Conservation (phyloP, 805 yeast species). For the Komagataella populi region DNA sequence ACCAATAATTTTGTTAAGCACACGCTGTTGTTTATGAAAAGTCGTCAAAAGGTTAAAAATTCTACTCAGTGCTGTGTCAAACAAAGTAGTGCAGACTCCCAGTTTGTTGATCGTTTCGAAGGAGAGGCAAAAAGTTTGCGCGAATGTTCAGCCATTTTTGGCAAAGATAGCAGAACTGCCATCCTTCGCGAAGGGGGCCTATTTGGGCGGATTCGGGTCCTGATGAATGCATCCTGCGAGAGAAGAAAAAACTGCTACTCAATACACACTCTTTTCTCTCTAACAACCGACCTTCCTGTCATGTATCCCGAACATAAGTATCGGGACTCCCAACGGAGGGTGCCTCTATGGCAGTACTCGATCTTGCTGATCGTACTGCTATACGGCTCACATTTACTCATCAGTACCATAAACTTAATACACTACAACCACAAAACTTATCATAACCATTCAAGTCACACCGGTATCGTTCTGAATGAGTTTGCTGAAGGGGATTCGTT, state of each 20-base stretch:
- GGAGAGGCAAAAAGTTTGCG: not conserved
- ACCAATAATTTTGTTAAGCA: not conserved
- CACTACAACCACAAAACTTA: not conserved
- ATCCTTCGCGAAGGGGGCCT: not conserved
- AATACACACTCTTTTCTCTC: not conserved
- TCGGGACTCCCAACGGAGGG: not conserved
- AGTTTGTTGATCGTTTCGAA: not conserved
- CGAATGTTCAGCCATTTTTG: not conserved
- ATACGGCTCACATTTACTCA: constrained; percentile 2
- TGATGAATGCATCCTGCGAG: not conserved
- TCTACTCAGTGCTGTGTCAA: not conserved
- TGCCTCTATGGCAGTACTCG: not conserved
- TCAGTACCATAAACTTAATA: not conserved
- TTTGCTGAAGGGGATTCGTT: not conserved
- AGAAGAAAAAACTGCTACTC: not conserved
- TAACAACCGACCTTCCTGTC: not conserved
- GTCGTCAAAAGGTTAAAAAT: not conserved
- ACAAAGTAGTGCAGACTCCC: not conserved
- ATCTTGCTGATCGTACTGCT: constrained; percentile 1
- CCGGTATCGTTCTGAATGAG: not conserved
- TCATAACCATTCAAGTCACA: not conserved
- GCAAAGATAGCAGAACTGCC: not conserved
- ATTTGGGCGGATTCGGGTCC: not conserved
- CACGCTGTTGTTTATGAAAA: not conserved
- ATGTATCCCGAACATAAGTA: not conserved